Evolutionary conservation across 2,329 filamentous ascomycete species (phyloP), one percentile per base, ranked within the genome.

Genomic region (Nigrospora sphaerica): DNA sequence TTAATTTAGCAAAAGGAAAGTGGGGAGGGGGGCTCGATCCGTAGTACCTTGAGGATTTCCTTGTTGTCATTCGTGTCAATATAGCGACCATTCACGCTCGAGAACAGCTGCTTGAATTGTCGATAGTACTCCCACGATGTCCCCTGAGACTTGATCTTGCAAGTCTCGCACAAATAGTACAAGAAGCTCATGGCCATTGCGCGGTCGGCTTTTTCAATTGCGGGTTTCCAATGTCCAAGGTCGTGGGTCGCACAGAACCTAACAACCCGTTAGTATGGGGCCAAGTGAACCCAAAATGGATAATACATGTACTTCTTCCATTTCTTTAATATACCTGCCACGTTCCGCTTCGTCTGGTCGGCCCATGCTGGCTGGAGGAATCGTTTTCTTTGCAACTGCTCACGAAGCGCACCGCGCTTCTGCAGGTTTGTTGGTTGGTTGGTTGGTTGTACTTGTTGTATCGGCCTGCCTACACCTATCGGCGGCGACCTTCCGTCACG

Each of bases 61-160:
- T 46, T 52, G 34, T 43, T 50, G 35, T 52, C 39, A 32, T 52
- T 53, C 28, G 12, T 49, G 23, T 53, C 35, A 34, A 49, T 49
- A 28, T 47, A 46, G 12, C 41, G 41, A 39, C 51, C 33, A 32
- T 37, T 46, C 40, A 46, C 23, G 32, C 37, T 47, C 32, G 31
- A 13, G 39, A 49, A 52, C n/a, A 52, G 42, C 42, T 52, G 36
- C 32, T 52, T 50, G 14, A 46, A 52, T 34, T 52, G 19, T 43
- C 44, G 44, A 46, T 50, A 50, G 33, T 49, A 52, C 36, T 50
- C 33, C 32, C 16, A 52, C 33, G 42, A 52, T 44, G 18, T 28
- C 11, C 39, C 32, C 16, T 33, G 36, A 31, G 43, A 52, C 16
- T 38, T 51, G 19, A 54, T 52, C 32, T 33, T 44, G 44, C 50